Evolutionary conservation across 1,284 basidiomycete genomes (phyloP).

Genomic region (Trichosporon sp.): DNA sequence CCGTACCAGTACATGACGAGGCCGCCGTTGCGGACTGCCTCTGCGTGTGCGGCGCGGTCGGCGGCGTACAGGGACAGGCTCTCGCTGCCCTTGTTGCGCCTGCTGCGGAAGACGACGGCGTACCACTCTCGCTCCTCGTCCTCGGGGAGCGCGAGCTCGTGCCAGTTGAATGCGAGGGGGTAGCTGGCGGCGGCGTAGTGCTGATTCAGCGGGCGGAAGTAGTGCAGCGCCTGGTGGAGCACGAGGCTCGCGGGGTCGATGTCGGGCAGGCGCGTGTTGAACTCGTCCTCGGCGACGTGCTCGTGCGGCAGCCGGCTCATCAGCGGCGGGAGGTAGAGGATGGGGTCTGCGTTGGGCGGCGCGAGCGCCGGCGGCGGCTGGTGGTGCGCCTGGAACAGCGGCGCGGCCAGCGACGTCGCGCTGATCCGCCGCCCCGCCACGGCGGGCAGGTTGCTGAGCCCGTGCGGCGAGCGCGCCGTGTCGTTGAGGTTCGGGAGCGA

Average conservation of each 20-base stretch:
- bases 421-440: conserved; percentile 14
- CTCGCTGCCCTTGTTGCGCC: conserved; percentile 55
- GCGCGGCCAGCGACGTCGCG: conserved; percentile 16
- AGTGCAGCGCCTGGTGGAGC: conserved; percentile 75
- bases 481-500: conserved; percentile 18
- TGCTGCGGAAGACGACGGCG: conserved; percentile 80
- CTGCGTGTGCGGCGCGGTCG: conserved; percentile 79
- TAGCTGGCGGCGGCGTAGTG: conserved; percentile 66
- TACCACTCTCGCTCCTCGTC: conserved; percentile 68
- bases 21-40: conserved; percentile 79
- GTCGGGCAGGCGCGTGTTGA: conserved; percentile 69
- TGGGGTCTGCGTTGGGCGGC: conserved; percentile 52
- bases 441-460: conserved; percentile 11
- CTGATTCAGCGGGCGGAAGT: conserved; percentile 61
- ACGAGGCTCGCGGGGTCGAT: conserved; percentile 78
- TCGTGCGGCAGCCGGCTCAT: conserved; percentile 59
- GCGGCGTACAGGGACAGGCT: conserved; percentile 68
- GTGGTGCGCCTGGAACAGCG: conserved; percentile 50
- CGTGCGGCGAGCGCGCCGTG: conserved; percentile 9
- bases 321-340: conserved; percentile 73
- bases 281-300: conserved; percentile 50
- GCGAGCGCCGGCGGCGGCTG: conserved; percentile 57
- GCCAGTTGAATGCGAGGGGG: conserved; percentile 78
- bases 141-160: conserved; percentile 53
- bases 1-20: conserved; percentile 81